These are phyloP conservation scores for Teunomyces aglyptinius DNA, from an alignment of 805 yeast genomes.

Conservation along the genomic window DNA sequence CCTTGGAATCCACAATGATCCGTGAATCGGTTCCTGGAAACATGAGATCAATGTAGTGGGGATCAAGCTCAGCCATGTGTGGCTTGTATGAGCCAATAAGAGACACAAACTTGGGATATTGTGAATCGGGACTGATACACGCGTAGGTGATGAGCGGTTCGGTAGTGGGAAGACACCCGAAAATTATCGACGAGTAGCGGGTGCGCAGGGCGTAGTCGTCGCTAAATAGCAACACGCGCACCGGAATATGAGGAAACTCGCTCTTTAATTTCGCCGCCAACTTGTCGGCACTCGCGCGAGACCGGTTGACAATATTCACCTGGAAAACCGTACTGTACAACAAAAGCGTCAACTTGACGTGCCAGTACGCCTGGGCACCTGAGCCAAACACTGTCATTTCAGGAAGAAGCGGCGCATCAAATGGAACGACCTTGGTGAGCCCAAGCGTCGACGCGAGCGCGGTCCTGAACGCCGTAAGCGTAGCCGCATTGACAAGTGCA, in stretches of 20 bases:
- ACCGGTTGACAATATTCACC: conserved; percentile 49
- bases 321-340: conserved; percentile 36
- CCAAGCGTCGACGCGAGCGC: conserved; percentile 56
- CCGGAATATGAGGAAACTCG: conserved; percentile 21
- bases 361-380: conserved; percentile 69
- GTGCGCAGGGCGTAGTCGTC: conserved; percentile 22
- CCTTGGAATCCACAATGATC: conserved; percentile 59
- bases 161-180: conserved; percentile 61
- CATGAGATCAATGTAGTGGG: conserved; percentile 31
- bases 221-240: conserved; percentile 21
- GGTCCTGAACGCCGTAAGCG: conserved; percentile 65
- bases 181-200: conserved; percentile 45
- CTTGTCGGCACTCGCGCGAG: conserved; percentile 37
- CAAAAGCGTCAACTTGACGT: conserved; percentile 41
- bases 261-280: conserved; percentile 22
- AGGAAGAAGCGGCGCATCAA: conserved; percentile 25
- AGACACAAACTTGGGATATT: conserved; percentile 42
- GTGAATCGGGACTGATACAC: conserved; percentile 28
- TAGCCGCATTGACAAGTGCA: conserved; percentile 57
- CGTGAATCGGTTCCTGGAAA: conserved; percentile 34
- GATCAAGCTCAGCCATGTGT: conserved; percentile 61
- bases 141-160: conserved; percentile 41
- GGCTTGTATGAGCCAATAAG: conserved; percentile 70
- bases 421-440: conserved; percentile 29
- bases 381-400: conserved; percentile 51